Base-by-base conservation (phyloP, 768 basidiomycete genomes). In the Zangia roseola region DNA sequence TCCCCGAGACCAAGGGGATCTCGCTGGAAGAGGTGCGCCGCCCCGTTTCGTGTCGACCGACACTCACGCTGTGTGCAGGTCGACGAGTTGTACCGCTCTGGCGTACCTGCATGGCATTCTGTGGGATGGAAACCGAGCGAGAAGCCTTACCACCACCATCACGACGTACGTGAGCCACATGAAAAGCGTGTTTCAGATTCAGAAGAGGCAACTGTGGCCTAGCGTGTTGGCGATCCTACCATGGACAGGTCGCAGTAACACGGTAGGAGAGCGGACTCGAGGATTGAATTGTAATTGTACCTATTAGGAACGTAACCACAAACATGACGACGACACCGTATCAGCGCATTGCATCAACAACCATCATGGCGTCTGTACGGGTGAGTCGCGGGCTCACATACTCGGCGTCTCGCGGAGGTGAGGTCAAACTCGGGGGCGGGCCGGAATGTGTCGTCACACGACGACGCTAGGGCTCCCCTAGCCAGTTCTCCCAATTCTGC, bases 1-100 rank as follows among this genome's bases (percentile, higher is more conserved):
- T 92, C 40, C 89, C 89, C 19, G 91, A 92, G 73, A 91, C 86
- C 20, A 90, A 81, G 64, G 87, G 88, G 10, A 77, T 91, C 19
- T 80, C 81, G 45, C 65, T 88, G 53, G 88, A 90, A 40, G 47
- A 34, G 38, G 30, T 43, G 36, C 14, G 12, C 2, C 7, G 2
- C 24, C 23, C 41, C 13, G 12, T 17, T 20, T 28, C 14, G 31
- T 31, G 14, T 31, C 16, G 34, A 2, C 5, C 23, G 5, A 10
- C 21, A 21, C 24, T n/a, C 14, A 16, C 6, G 26, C 31, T 2
- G 31, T 17, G 13, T 17, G 21, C 33, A 84, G 83, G 83, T 88
- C 52, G 86, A 89, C 61, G 85, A 87, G 66, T 63, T 89, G 73
- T 88, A 88, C 56, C 77, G 82, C 42, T 72, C 83, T n/a, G 75